Evolutionary conservation across 768 basidiomycete genomes (phyloP).

Genomic region (Ephemerocybe angulata): DNA sequence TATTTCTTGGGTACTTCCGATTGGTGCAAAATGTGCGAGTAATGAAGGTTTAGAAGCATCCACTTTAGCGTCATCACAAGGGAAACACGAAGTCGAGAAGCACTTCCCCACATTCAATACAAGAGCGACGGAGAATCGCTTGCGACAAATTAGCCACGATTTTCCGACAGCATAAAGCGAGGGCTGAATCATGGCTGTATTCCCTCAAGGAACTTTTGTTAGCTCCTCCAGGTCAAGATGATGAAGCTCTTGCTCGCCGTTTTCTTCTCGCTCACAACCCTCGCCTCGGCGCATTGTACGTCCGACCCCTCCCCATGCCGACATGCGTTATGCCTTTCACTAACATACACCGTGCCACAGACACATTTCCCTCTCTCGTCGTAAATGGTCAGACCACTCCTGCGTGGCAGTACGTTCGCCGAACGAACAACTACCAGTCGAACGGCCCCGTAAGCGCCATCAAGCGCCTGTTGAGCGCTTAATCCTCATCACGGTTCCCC

Average conservation of each 20-base stretch:
- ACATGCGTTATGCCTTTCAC: background rate
- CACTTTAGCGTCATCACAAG: background rate
- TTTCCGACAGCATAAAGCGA: background rate
- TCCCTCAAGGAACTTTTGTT: background rate
- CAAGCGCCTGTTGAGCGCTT: background rate
- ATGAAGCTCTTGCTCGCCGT: conserved; percentile 19
- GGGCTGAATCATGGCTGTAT: background rate
- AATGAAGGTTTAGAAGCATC: too few relatives aligned
- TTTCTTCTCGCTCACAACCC: conserved; percentile 19
- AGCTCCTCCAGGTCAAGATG: conserved; percentile 14
- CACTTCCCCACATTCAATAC: background rate
- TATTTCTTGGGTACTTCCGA: too few relatives aligned
- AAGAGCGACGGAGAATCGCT: background rate
- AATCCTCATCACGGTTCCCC: background rate
- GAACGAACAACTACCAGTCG: conserved; percentile 45
- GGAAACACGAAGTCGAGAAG: background rate
- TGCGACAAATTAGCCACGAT: conserved; percentile 2
- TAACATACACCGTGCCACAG: conserved; percentile 16
- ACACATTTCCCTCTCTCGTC: conserved; percentile 44
- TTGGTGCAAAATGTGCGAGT: too few relatives aligned
- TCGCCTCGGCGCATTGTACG: conserved; percentile 25
- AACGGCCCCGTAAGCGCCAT: conserved; percentile 30
- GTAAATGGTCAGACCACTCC: conserved; percentile 35
- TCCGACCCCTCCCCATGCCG: background rate
- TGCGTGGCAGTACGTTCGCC: conserved; percentile 39